Conservation (phyloP, 306 rosid genomes). For the Macrotyloma uniflorum region DNA sequence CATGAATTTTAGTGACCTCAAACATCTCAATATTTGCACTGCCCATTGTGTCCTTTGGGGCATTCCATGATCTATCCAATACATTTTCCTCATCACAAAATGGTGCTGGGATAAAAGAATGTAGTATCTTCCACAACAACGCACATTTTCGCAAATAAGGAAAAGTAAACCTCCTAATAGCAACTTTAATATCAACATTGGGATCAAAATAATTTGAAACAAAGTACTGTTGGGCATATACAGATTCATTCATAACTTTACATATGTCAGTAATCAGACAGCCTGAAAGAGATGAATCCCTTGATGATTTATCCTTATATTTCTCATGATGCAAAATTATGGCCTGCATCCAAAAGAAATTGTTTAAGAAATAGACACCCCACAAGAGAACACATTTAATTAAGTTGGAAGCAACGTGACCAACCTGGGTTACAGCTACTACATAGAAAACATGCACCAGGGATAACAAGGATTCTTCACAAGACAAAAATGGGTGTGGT, state of each 20-base stretch:
- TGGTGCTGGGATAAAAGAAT: conserved; percentile 67
- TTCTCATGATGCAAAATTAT: conserved; percentile 61
- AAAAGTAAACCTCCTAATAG: conserved; percentile 65
- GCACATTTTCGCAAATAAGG: conserved; percentile 96
- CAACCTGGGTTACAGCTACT: conserved; percentile 88
- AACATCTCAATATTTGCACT: conserved; percentile 44
- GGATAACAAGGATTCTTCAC: conserved; percentile 79
- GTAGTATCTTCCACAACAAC: conserved; percentile 68
- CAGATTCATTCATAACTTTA: conserved; percentile 59
- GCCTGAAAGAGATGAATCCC: conserved; percentile 53
- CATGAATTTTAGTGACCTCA: conserved; percentile 68
- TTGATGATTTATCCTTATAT: conserved; percentile 44
- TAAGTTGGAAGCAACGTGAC: conserved; percentile 30
- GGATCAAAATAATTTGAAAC: conserved; percentile 63
- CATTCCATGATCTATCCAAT: conserved; percentile 54
- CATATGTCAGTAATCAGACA: conserved; percentile 73
- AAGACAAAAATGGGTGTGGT: conserved; percentile 77
- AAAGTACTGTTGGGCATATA: conserved; percentile 54
- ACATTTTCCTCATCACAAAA: conserved; percentile 60
- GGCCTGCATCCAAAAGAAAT: conserved; percentile 59
- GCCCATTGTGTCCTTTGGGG: conserved; percentile 53
- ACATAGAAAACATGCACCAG: conserved; percentile 84
- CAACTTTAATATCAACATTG: conserved; percentile 58
- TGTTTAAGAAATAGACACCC: conserved; percentile 38
- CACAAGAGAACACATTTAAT: conserved; percentile 14